Percentiles rank a stretch among this genome's conserved stretches.
Conservation (phyloP, 805 yeast species). For the Ogataea trehaloabstinens region DNA sequence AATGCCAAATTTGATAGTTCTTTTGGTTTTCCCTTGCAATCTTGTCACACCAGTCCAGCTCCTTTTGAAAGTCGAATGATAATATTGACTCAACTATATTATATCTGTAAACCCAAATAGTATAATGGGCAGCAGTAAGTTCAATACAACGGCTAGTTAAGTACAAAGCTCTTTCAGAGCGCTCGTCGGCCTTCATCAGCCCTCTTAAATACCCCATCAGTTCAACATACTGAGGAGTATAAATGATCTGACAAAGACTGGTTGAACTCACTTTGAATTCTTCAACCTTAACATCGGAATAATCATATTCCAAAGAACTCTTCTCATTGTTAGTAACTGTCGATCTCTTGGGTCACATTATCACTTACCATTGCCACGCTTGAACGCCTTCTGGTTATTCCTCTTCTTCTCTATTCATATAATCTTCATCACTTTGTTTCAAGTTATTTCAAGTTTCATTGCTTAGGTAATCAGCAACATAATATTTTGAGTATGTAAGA, state of each 20-base stretch:
- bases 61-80: constrained; percentile 41
- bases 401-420: too few species aligned
- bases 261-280: constrained; percentile 13
- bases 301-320: constrained; percentile 7
- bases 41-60: constrained; percentile 77
- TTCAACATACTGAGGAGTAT: constrained; percentile 66
- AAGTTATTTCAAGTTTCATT: too few species aligned
- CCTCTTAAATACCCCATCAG: constrained; percentile 62
- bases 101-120: constrained; percentile 77
- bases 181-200: constrained; percentile 56
- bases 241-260: constrained; percentile 58
- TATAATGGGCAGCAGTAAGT: constrained; percentile 84
- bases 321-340: not conserved
- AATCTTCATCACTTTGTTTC: too few species aligned
- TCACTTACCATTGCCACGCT: too few species aligned
- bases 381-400: too few species aligned
- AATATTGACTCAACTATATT: constrained; percentile 44
- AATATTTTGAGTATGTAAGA: too few species aligned
- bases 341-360: not conserved
- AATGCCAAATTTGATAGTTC: constrained; percentile 97
- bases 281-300: constrained; percentile 14
- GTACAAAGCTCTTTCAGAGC: constrained; percentile 66
- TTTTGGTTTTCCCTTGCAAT: constrained; percentile 77
- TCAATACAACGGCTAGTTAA: constrained; percentile 64
- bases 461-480: too few species aligned